Evolutionary conservation across 78 protist genomes (phyloP), one percentile per base, ranked within the genome.

Genomic region (Monosiga brevicollis): DNA sequence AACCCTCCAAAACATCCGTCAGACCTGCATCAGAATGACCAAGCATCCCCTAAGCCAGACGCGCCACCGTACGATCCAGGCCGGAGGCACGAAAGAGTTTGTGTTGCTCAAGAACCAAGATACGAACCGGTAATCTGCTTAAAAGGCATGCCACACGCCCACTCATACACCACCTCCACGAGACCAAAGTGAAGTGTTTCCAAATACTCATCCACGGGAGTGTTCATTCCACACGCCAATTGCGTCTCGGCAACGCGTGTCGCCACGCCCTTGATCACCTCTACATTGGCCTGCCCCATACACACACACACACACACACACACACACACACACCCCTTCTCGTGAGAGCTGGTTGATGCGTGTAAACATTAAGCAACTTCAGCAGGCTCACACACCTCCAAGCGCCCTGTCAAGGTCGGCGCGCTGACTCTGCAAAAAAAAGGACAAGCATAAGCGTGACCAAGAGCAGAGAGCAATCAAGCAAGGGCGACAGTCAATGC

Each of bases 1-100:
- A 79, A 25, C 95, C 94, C 71, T 93, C 98, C 9, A 38, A 81
- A 1, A 92, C 90, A 39, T 86, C 87, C 11, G 98, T 96, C n/a
- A 92, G 76, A 35, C 81, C 76, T 38, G 91, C 86, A 34, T 93
- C 88, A 32, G 91, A 89, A 24, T 26, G 29, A 49, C 62, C 6
- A 49, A 20, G 15, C 62, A 49, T 15, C 6, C 62, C 62, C 62
- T 20, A 6, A 49, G 29, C 6, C 62, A 49, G 29, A 49, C 62
- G 15, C 62, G 15, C 62, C 62, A 6, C 6, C 62, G 15, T 15
- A 49, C 62, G 15, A 49, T 15, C 6, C 62, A 49, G 29, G 15
- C 62, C 6, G 29, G 29, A 49, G 15, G 29, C 6, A 49, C 29
- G 29, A 49, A 49, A 49, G 62, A 49, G 15, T n/a, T n/a, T n/a